Evolutionary conservation across 2,329 filamentous ascomycete genomes (phyloP), one percentile per base, ranked within the genome.

Genomic region (Apiospora malaysiana): DNA sequence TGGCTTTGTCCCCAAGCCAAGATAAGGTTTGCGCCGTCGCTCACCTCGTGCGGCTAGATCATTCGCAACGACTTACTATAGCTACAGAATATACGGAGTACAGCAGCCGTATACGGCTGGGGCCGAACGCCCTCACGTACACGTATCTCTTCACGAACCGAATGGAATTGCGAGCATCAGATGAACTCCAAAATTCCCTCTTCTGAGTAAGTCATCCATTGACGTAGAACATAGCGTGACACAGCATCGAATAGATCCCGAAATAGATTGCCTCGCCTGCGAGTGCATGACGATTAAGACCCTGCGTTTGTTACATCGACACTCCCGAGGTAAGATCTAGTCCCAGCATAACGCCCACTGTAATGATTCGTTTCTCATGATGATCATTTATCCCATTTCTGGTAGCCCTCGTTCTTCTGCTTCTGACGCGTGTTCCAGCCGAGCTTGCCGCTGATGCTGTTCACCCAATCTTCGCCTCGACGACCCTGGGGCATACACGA

Each of bases 401-500:
- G 85, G 72, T 82, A 89, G 1, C 82, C 83, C 79, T 86, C 88
- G 16, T 84, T 84, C 80, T 94, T 95, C 80, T 94, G 93, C 81
- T 91, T 91, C 82, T 94, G 91, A 73, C 93, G 82, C 74, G 91
- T 93, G 77, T 95, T 95, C 93, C 93, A 95, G 43, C 93, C 92
- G 76, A 95, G 81, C 80, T 94, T 95, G 56, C 90, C 87, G 73
- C 90, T 91, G 71, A 95, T 94, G 76, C 92, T 94, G 72, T 94
- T 93, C 37, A 95, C 89, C 93, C 93, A 95, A 79, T 94, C 93
- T 82, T 94, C 92, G 76, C 89, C 91, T 71, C 90, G 85, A 43
- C 91, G 82, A 2, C 92, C 91, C 70, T 91, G 86, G 0, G 91
- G 88, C 82, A 94, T 87, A 14, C 95, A 93, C 70, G 89, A 91